phyloP scores from a whole-genome alignment of 1,284 basidiomycete species.

The Ustilago loliicola region DNA sequence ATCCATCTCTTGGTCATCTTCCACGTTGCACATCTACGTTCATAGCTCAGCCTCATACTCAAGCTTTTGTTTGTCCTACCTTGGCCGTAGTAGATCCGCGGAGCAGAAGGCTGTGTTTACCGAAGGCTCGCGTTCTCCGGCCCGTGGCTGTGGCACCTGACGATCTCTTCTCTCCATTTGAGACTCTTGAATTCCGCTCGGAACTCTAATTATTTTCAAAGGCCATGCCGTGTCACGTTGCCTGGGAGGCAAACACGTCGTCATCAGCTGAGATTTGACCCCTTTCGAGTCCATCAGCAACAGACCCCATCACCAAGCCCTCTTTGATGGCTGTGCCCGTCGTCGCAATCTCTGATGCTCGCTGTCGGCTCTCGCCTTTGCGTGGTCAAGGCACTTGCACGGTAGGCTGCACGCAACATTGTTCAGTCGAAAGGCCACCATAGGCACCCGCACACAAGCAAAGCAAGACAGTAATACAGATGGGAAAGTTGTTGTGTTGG shows the following conservation, averaged over 20 bases:
- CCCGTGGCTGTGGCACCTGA: no score
- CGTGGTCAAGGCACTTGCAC: no score
- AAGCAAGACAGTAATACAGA: neutral
- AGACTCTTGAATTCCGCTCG: neutral
- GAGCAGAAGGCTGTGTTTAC: neutral
- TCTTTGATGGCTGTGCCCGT: neutral
- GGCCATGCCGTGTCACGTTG: conserved; percentile 8
- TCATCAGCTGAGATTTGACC: conserved; percentile 1
- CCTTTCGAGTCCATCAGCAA: neutral
- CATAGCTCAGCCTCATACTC: neutral
- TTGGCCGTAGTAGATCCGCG: neutral
- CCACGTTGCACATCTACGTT: neutral
- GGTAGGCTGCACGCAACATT: neutral
- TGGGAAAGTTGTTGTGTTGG: conserved; percentile 32
- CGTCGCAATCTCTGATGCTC: no score
- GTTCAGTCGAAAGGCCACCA: no score
- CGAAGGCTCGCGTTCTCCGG: no score
- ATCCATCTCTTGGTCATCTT: neutral
- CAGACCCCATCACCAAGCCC: neutral
- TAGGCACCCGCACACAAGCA: neutral
- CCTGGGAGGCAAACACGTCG: neutral
- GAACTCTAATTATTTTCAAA: neutral
- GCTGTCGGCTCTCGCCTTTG: no score
- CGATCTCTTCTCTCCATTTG: neutral
- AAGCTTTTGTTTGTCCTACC: neutral